phyloP scores from a whole-genome alignment of 176 grass and related monocot genomes.

The Dendrocalamus sinicus region DNA sequence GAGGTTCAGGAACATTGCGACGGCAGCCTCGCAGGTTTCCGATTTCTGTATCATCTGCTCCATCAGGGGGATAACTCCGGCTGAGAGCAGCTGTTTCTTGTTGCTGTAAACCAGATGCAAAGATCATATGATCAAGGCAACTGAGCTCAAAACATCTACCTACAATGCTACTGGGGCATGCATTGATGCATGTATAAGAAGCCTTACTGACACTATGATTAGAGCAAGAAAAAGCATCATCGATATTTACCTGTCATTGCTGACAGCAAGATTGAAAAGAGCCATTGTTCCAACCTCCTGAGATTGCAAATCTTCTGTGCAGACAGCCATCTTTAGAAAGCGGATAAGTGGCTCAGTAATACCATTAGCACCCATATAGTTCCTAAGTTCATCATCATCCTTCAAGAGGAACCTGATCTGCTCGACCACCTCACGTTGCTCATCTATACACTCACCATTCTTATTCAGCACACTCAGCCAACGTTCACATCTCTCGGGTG shows the following conservation, averaged over 20 bases:
- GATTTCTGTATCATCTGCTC: slow-evolving; percentile 75
- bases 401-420: slow-evolving; percentile 74
- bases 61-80: slow-evolving; percentile 63
- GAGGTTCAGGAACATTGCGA: slow-evolving; percentile 82
- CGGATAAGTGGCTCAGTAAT: slow-evolving; percentile 62
- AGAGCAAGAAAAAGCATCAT: neutral
- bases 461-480: slow-evolving; percentile 62
- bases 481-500: slow-evolving; percentile 49
- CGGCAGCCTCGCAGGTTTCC: slow-evolving; percentile 54
- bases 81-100: slow-evolving; percentile 65
- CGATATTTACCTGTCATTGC: slow-evolving; percentile 69
- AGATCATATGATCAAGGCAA: neutral
- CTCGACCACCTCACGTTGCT: slow-evolving; percentile 57
- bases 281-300: slow-evolving; percentile 76
- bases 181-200: neutral
- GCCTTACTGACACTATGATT: neutral
- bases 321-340: slow-evolving; percentile 58
- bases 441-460: slow-evolving; percentile 33
- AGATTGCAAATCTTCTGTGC: slow-evolving; percentile 53
- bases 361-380: slow-evolving; percentile 63
- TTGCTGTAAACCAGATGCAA: slow-evolving; percentile 53
- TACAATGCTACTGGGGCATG: neutral
- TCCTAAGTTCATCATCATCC: slow-evolving; percentile 64
- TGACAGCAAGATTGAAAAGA: slow-evolving; percentile 89
- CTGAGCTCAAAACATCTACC: slow-evolving; percentile 11